Evolutionary conservation across 2,329 filamentous ascomycete genomes (phyloP), one percentile per base, ranked within the genome.

Genomic region (Myriosclerotinia duriaeana): DNA sequence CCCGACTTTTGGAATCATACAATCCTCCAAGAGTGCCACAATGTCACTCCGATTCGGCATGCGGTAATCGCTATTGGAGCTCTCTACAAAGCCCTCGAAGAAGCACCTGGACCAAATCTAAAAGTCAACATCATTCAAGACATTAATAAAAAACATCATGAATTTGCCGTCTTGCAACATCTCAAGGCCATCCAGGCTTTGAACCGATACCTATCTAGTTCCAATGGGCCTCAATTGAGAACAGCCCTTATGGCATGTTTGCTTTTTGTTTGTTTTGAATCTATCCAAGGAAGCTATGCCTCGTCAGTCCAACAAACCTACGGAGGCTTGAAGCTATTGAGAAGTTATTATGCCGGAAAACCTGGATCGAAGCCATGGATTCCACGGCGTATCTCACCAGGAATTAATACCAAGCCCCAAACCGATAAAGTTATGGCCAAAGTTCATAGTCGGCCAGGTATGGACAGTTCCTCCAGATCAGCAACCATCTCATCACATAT

Each of bases 11-110:
- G 87, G 87, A 85, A 81, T 1, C 80, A 81, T 54, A 80, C 83
- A 20, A 86, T 90, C 6, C 75, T 89, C 14, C 84, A 86, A 70
- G 86, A 87, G 74, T 88, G 85, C 64, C 85, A 89, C 68, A 79
- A 80, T 5, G 83, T 88, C 70, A 77, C 81, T 9, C 80, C 87
- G 36, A 85, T 90, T 68, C 84, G 84, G 15, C 85, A 89, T 74
- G 85, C 87, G 15, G 85, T 89, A n/a, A 82, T 89, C 40, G 87
- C 88, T 5, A 79, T 90, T 5, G 87, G 86, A 20, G 86, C 87
- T 3, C 78, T 90, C 36, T 88, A 89, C 74, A 88, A 88, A 75
- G 87, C 86, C 3, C 74, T 89, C 5, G 85, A 88, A 71, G 67
- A 50, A 46, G 72, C 76, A 14, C 72, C 71, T 12, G 71, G 73